phyloP scores from a whole-genome alignment of 352 stramenopile species.

The Blastocystis sp. region DNA sequence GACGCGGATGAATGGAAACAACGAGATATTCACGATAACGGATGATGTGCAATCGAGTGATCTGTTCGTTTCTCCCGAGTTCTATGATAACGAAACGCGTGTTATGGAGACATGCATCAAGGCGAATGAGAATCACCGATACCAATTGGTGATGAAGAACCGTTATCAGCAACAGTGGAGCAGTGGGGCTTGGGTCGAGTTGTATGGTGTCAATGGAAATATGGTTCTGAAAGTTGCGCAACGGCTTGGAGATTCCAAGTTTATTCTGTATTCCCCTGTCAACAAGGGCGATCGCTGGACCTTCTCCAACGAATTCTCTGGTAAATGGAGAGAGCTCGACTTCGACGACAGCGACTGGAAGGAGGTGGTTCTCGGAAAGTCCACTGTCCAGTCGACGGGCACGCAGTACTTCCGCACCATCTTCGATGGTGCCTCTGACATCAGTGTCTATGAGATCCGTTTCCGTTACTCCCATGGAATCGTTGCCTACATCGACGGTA shows the following conservation, averaged over 20 bases:
- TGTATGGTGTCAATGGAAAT: neutral
- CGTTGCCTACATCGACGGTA: neutral
- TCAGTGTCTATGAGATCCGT: slow-evolving; percentile 1
- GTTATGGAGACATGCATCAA: no score
- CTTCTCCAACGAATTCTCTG: neutral
- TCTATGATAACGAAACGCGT: no score
- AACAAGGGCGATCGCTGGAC: neutral
- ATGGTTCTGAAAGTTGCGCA: neutral
- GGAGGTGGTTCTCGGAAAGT: neutral
- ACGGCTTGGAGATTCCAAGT: neutral
- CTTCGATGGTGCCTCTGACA: neutral
- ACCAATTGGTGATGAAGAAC: neutral
- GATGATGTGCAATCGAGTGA: no score
- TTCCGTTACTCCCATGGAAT: slow-evolving; percentile 2
- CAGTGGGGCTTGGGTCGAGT: neutral
- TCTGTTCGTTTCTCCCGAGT: no score
- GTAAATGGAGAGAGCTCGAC: neutral
- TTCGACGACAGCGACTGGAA: neutral
- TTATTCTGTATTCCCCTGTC: neutral
- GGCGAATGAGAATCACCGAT: neutral
- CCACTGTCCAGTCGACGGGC: neutral
- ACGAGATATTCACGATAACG: no score
- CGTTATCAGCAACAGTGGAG: neutral
- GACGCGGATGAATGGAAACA: no score
- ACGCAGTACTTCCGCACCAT: slow-evolving; percentile 3